Evolutionary conservation across 2,329 filamentous ascomycete species (phyloP).

Genomic region (Aspergillus terreus): DNA sequence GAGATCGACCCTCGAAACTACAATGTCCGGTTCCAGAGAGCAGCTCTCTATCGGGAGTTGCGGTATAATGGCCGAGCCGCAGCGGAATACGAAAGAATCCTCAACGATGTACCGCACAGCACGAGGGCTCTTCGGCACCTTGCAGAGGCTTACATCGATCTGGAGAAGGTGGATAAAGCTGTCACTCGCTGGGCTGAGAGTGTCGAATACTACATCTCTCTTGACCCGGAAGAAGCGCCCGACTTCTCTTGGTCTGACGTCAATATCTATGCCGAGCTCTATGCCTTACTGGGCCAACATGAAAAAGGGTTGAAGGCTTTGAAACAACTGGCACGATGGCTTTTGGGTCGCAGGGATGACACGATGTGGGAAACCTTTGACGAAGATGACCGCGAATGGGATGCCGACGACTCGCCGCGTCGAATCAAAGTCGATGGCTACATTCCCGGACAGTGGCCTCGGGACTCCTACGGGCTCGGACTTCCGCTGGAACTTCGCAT

Average conservation of each 20-base stretch:
- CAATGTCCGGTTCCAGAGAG: conserved; percentile 53
- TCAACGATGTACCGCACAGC: conserved; percentile 53
- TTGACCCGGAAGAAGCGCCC: conserved; percentile 41
- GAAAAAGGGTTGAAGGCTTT: conserved; percentile 65
- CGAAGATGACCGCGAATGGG: conserved; percentile 86
- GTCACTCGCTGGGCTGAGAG: conserved; percentile 51
- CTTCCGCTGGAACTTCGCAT: conserved; percentile 79
- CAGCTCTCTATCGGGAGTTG: conserved; percentile 53
- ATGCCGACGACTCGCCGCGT: conserved; percentile 65
- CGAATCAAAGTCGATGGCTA: conserved; percentile 62
- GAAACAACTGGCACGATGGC: conserved; percentile 73
- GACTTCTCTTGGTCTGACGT: conserved; percentile 73
- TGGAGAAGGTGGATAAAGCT: conserved; percentile 47
- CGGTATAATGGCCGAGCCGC: conserved; percentile 46
- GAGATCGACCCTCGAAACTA: conserved; percentile 50
- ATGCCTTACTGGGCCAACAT: conserved; percentile 62
- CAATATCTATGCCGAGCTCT: conserved; percentile 79
- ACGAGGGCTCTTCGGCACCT: conserved; percentile 53
- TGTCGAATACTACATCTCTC: conserved; percentile 46
- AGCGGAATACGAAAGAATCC: conserved; percentile 52
- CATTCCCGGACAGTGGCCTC: conserved; percentile 49
- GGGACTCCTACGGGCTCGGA: conserved; percentile 64
- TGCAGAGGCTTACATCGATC: conserved; percentile 55
- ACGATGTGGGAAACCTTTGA: conserved; percentile 69
- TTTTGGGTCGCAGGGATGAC: conserved; percentile 72